These are phyloP conservation scores for Yamadazyma diospyri DNA, from an alignment of 1,139 yeast genomes.

Conservation along the genomic window DNA sequence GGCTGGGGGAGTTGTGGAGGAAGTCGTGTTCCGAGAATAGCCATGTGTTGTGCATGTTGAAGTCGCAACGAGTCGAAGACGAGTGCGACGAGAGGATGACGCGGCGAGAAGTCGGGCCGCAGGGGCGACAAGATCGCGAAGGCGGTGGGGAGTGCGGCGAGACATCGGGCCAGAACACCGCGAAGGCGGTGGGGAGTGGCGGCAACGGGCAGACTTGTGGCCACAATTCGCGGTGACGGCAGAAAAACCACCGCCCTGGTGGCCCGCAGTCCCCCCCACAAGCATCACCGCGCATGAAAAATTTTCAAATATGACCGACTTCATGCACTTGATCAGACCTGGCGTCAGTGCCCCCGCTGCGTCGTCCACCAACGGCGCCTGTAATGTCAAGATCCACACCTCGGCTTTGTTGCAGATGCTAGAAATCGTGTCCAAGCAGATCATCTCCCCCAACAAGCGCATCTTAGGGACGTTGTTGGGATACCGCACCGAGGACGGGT, in stretches of 20 bases:
- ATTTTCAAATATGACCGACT: slow-evolving; percentile 11
- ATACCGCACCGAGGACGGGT: slow-evolving; percentile 81
- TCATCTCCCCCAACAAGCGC: slow-evolving; percentile 47
- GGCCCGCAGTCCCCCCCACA: too few relatives aligned
- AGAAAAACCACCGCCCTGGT: too few relatives aligned
- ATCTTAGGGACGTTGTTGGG: slow-evolving; percentile 85
- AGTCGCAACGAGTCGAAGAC: too few relatives aligned
- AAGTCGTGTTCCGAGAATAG: slow-evolving; percentile 31
- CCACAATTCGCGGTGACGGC: too few relatives aligned
- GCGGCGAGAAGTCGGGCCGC: too few relatives aligned
- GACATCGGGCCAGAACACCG: too few relatives aligned
- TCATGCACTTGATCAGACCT: slow-evolving; percentile 62
- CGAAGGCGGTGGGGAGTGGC: too few relatives aligned
- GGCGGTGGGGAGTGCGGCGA: too few relatives aligned
- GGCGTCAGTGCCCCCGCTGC: slow-evolving; percentile 55
- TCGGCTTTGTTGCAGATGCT: slow-evolving; percentile 72
- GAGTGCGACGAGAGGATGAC: too few relatives aligned
- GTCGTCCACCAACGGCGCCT: slow-evolving; percentile 43
- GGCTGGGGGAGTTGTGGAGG: slow-evolving; percentile 28
- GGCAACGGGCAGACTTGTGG: too few relatives aligned
- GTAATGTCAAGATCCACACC: slow-evolving; percentile 56
- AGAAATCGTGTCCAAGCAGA: slow-evolving; percentile 46
- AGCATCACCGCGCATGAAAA: slow-evolving; percentile 1
- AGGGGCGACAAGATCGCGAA: too few relatives aligned
- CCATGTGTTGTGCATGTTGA: slow-evolving; percentile 37